Evolutionary conservation across 2,329 filamentous ascomycete genomes (phyloP), one percentile per base, ranked within the genome.

Genomic region (Fusarium hainanense): DNA sequence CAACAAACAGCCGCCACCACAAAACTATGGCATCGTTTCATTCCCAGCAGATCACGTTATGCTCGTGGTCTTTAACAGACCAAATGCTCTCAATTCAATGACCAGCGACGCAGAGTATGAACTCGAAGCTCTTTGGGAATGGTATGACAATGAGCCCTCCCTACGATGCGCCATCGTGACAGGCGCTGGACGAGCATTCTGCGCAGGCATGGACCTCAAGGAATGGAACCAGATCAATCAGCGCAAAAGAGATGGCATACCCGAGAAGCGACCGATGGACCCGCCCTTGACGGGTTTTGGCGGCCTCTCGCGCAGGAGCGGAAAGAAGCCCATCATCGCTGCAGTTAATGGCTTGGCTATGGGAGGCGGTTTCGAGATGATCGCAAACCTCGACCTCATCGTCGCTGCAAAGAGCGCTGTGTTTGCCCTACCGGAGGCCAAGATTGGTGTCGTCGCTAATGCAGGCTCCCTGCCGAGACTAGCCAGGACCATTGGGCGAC

Each of bases 291-390:
- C 69, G 21, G 91, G 90, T 2, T 91, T 93, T 64, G 90, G 88
- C 25, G 91, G 87, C 0, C 79, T 94, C 32, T 89, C 87, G 56
- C 89, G 92, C 68, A 84, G 92, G 27, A 77, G 80, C 7, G 91
- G 91, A 49, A 89, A 88, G 79, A 95, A 95, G 75, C 92, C 92
- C 8, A 84, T 95, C 58, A 86, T 95, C 28, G 91, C 89, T 2
- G 92, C 92, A 2, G 90, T 94, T 21, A 93, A 94, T 75, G 92
- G 92, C 9, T 82, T 91, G 20, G 92, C 90, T 61, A 85, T 92
- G 47, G 92, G 92, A 37, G 92, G 92, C 55, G 92, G 92, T 3
- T 90, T 92, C 79, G 92, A 95, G 82, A 93, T 94, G 81, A 85
- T 88, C 14, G 82, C 91, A 50, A 93, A 93, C 79, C 87, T 86